Conservation (phyloP, 2,329 filamentous ascomycete genomes). For the Claviceps maximensis region DNA sequence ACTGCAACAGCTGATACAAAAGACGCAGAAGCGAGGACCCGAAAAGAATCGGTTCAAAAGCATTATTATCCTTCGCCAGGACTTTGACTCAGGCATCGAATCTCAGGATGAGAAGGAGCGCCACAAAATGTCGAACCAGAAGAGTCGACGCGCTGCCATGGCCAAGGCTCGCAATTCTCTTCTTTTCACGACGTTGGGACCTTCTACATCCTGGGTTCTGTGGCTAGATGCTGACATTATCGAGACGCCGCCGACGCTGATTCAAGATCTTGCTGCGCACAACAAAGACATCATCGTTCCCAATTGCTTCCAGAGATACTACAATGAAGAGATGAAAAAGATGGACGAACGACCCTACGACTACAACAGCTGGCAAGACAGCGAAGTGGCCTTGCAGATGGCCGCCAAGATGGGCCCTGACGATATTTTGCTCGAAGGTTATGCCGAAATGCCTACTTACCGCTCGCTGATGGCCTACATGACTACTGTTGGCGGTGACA, state of each 20-base stretch:
- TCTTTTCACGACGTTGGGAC: constrained; percentile 87
- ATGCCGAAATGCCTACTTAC: constrained; percentile 85
- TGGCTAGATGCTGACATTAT: constrained; percentile 92
- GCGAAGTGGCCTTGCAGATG: constrained; percentile 61
- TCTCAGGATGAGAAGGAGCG: constrained; percentile 81
- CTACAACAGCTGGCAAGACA: constrained; percentile 97
- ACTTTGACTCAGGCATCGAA: constrained; percentile 69
- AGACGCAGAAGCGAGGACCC: constrained; percentile 65
- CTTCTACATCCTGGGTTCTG: constrained; percentile 85
- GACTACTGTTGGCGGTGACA: constrained; percentile 42
- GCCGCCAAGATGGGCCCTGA: constrained; percentile 73
- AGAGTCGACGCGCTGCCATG: constrained; percentile 76
- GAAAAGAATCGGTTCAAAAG: constrained; percentile 77
- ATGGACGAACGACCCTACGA: constrained; percentile 78
- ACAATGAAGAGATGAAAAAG: constrained; percentile 53
- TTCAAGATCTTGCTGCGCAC: constrained; percentile 80
- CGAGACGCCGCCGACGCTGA: constrained; percentile 71
- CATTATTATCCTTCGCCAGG: constrained; percentile 88
- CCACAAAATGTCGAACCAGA: constrained; percentile 86
- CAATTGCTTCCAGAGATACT: constrained; percentile 87
- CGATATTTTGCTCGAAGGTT: constrained; percentile 88
- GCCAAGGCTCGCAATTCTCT: constrained; percentile 85
- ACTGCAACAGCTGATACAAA: constrained; percentile 71
- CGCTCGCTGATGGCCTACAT: constrained; percentile 83
- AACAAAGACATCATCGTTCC: constrained; percentile 87